phyloP scores from a whole-genome alignment of 257 asterid genomes.

The Solanum microdontum region DNA sequence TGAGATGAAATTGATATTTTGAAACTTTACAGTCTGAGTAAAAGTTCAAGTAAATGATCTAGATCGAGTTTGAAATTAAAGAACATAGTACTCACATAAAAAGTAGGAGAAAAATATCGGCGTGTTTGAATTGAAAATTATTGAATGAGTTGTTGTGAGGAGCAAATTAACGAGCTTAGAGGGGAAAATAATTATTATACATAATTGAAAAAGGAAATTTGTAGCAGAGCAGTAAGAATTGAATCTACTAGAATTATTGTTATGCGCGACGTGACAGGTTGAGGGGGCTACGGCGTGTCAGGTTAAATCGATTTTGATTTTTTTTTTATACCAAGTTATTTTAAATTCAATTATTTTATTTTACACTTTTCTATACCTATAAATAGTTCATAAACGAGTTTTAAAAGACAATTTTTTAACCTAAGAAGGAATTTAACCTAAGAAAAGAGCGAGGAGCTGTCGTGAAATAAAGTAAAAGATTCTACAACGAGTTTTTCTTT shows the following conservation, averaged over 20 bases:
- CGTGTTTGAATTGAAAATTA: not conserved
- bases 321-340: too few relatives aligned
- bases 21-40: too few relatives aligned
- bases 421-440: not conserved
- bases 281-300: too few relatives aligned
- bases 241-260: not conserved
- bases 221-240: not conserved
- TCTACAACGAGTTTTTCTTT: too few relatives aligned
- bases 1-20: not conserved
- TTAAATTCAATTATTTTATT: too few relatives aligned
- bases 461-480: not conserved
- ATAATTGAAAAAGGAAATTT: not conserved
- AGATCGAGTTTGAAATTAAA: not conserved
- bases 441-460: too few relatives aligned
- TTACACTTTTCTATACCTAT: not conserved
- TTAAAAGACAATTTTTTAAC: not conserved
- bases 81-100: not conserved
- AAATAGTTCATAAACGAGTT: not conserved
- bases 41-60: not conserved
- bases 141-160: not conserved
- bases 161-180: not conserved
- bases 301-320: too few relatives aligned
- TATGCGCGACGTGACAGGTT: not conserved
- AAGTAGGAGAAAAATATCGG: not conserved
- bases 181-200: not conserved